A percentile compares a stretch with the other conserved stretches of the same genome.
Evolutionary conservation across 2,329 filamentous ascomycete genomes (phyloP).

Genomic region (Colletotrichum melonis): DNA sequence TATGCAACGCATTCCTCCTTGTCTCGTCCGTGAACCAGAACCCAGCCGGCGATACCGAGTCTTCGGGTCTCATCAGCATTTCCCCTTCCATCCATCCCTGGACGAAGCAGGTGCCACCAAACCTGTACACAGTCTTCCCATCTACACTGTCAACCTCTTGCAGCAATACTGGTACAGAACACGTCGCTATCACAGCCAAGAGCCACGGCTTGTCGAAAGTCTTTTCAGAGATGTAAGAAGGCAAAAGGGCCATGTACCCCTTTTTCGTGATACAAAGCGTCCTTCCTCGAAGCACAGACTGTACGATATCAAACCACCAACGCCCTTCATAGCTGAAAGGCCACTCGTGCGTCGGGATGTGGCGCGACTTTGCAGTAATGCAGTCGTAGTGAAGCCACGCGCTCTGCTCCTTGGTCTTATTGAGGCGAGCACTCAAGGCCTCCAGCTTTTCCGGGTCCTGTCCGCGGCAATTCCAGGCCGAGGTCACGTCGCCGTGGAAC

Average conservation of each 20-base stretch:
- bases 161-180: neutral
- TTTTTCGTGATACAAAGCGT: neutral
- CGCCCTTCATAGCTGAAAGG: neutral
- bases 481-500: constrained; percentile 4
- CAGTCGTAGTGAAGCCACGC: neutral
- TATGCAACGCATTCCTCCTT: neutral
- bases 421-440: neutral
- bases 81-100: constrained; percentile 6
- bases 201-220: neutral
- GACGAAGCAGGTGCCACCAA: neutral
- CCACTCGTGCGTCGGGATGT: neutral
- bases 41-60: neutral
- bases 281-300: neutral
- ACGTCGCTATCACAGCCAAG: neutral
- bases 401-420: neutral
- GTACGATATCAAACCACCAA: neutral
- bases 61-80: neutral
- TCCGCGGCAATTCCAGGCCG: neutral
- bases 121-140: neutral
- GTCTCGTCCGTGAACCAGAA: neutral
- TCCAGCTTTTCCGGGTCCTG: neutral
- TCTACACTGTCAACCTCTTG: neutral
- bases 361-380: neutral
- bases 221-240: neutral
- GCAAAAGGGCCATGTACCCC: neutral